phyloP scores from a whole-genome alignment of 768 basidiomycete species.

The Rhizopogon vinicolor region DNA sequence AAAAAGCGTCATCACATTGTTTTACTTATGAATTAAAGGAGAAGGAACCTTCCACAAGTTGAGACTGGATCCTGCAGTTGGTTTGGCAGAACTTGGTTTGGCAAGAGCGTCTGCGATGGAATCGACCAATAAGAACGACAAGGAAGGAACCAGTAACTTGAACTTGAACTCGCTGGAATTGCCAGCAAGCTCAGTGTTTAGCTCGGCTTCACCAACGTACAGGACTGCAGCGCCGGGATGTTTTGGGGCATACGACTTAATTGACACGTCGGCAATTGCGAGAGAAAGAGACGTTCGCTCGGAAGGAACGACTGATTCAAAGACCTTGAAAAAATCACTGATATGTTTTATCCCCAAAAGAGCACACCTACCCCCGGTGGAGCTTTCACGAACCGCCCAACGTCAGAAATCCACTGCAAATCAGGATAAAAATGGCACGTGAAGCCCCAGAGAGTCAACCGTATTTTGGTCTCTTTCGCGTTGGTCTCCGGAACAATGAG shows the following conservation, averaged over 20 bases:
- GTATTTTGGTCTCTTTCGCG: slow-evolving; percentile 77
- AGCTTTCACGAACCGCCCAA: slow-evolving; percentile 65
- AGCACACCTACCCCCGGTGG: slow-evolving; percentile 75
- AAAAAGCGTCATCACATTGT: slow-evolving; percentile 2
- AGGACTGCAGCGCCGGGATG: slow-evolving; percentile 65
- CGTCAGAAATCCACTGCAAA: slow-evolving; percentile 54
- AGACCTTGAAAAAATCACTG: slow-evolving; percentile 48
- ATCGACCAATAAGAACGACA: slow-evolving; percentile 53
- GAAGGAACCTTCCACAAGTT: slow-evolving; percentile 64
- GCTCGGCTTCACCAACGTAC: slow-evolving; percentile 60
- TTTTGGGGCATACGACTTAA: slow-evolving; percentile 53
- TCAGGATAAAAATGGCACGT: slow-evolving; percentile 62
- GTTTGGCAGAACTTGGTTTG: slow-evolving; percentile 13
- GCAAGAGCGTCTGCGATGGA: slow-evolving; percentile 34
- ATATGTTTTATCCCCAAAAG: neutral
- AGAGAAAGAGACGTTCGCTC: slow-evolving; percentile 77
- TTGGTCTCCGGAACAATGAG: slow-evolving; percentile 51
- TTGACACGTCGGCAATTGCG: slow-evolving; percentile 59
- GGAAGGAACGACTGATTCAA: slow-evolving; percentile 88
- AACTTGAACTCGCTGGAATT: slow-evolving; percentile 55
- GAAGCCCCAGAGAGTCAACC: slow-evolving; percentile 57
- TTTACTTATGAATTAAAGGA: neutral
- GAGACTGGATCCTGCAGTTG: slow-evolving; percentile 28
- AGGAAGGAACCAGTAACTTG: slow-evolving; percentile 39
- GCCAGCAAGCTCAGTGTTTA: slow-evolving; percentile 70